Evolutionary conservation across 208 protist species (phyloP), one percentile per base, ranked within the genome.

Genomic region (Leishmania lainsoni): DNA sequence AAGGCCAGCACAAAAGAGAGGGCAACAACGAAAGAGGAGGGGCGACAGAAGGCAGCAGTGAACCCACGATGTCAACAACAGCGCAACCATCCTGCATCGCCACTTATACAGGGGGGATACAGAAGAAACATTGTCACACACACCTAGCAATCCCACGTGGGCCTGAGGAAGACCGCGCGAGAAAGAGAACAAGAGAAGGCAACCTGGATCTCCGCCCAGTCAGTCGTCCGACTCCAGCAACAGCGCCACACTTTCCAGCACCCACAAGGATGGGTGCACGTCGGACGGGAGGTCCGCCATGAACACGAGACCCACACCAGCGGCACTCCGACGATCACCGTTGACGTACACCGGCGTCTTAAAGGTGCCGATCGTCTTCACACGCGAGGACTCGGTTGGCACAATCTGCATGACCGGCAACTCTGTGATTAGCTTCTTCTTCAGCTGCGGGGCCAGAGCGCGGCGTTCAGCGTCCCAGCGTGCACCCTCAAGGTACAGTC

Each of bases 341-440:
- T 99, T 99, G 14, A 99, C 95, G 91, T 99, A 99, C 51, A 99
- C 98, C n/a, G 99, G 99, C 26, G 99, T 99, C 51, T 91, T 91
- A 80, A 99, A 98, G 14, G 97, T 99, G 69, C 95, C 96, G 39
- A 98, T 93, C 51, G 94, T 93, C 89, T 99, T 99, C 26, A 99
- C 84, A 29, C 98, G 97, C 59, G 92, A 97, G 39, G 88, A 83
- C 90, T 99, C 99, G 9, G 98, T 98, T 26, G 99, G 99, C 59
- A 99, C 94, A 79, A 99, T 95, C 81, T 99, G 94, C 86, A 99
- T 90, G 22, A 99, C 94, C 9, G 99, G 99, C 81, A 99, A 94
- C 83, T 99, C 96, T 17, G 92, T 86, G 42, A 99, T 96, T 48
- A 99, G 95, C 84, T 98, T 86, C 92, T 99, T 99, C 84, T 98